These are phyloP conservation scores for Geum urbanum DNA, from an alignment of 306 rosid genomes.

Conservation along the genomic window DNA sequence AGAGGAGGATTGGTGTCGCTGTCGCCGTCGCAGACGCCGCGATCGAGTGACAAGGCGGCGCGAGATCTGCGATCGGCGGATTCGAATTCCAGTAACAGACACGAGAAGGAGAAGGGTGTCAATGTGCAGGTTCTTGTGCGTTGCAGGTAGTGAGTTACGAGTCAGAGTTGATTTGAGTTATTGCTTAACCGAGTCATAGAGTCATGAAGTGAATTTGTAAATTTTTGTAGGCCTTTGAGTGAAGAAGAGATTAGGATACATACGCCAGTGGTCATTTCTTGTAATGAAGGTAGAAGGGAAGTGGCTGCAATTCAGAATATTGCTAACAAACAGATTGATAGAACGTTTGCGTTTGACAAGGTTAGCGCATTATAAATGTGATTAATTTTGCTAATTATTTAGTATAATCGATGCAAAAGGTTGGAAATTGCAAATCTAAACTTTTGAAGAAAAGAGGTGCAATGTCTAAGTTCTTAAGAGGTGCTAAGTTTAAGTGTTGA, in stretches of 20 bases:
- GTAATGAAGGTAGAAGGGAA: constrained; percentile 74
- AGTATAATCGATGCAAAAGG: too few relatives aligned
- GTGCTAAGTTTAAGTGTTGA: not conserved
- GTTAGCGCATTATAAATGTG: constrained; percentile 27
- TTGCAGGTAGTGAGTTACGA: constrained; percentile 72
- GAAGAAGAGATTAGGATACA: constrained; percentile 82
- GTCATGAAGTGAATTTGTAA: constrained; percentile 22
- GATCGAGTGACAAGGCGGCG: constrained; percentile 69
- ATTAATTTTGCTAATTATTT: too few relatives aligned
- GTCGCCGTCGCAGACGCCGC: constrained; percentile 92
- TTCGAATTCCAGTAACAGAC: constrained; percentile 66
- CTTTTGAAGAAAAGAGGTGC: not conserved
- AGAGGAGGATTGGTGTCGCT: constrained; percentile 77
- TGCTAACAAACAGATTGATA: constrained; percentile 99
- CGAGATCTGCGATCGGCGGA: constrained; percentile 99
- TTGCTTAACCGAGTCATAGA: not conserved
- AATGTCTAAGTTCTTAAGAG: not conserved
- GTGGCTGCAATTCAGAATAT: constrained; percentile 83
- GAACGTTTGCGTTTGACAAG: constrained; percentile 91
- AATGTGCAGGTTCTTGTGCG: constrained; percentile 97
- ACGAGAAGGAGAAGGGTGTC: constrained; percentile 92
- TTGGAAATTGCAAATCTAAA: too few relatives aligned
- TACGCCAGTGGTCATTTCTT: constrained; percentile 92
- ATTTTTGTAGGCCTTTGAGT: constrained; percentile 74
- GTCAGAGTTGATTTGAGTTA: constrained; percentile 12